These are phyloP conservation scores for Lojkania enalia DNA, from an alignment of 2,329 filamentous ascomycete species.

Conservation along the genomic window DNA sequence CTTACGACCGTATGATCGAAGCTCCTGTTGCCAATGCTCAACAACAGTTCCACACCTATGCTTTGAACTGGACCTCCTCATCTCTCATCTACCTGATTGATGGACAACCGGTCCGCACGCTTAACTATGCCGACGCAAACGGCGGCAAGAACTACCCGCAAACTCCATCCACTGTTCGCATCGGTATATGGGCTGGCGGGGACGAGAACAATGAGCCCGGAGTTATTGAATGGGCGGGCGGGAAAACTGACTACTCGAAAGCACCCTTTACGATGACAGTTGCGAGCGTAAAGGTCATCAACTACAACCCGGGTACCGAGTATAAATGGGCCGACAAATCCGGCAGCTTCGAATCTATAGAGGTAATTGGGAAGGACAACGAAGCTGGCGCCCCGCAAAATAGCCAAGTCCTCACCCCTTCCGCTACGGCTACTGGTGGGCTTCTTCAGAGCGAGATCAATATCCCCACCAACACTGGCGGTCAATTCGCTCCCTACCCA, in stretches of 20 bases:
- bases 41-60: conserved; percentile 67
- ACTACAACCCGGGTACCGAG: conserved; percentile 55
- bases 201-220: conserved; percentile 53
- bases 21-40: conserved; percentile 60
- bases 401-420: conserved; percentile 23
- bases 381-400: conserved; percentile 37
- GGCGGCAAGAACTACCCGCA: conserved; percentile 70
- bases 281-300: conserved; percentile 54
- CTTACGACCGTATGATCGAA: conserved; percentile 70
- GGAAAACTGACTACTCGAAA: conserved; percentile 53
- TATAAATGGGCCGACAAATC: conserved; percentile 56
- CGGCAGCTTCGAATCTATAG: conserved; percentile 55
- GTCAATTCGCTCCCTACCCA: conserved; percentile 1
- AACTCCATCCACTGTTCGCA: conserved; percentile 67
- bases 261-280: conserved; percentile 58
- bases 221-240: conserved; percentile 70
- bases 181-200: conserved; percentile 55
- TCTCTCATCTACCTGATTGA: conserved; percentile 72
- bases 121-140: conserved; percentile 61
- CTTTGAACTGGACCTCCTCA: conserved; percentile 71
- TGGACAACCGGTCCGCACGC: conserved; percentile 64
- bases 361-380: conserved; percentile 44
- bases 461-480: conserved; percentile 22
- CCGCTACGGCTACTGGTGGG: conserved; percentile 30
- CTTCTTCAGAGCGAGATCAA: conserved; percentile 27